Evolutionary conservation across 805 yeast genomes (phyloP), one percentile per base, ranked within the genome.

Genomic region (Jamesozyma lodderae): DNA sequence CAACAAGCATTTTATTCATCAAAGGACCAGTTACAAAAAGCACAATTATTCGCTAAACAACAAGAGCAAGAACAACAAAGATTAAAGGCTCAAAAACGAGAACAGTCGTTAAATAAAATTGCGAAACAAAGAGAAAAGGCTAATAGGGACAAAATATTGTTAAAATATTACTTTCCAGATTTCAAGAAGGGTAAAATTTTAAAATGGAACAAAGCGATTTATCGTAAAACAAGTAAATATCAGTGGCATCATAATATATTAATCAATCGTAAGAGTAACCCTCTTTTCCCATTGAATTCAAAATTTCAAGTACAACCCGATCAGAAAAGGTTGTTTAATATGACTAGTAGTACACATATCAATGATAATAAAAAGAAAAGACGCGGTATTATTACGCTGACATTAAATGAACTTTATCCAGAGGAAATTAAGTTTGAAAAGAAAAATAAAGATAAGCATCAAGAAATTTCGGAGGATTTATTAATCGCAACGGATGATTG

Each of bases 401-500:
- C 55, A 4, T 21, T 49, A 6, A 53, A 53, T 33, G 57, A 54
- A 28, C 23, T 53, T n/a, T 38, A 39, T 22, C 42, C 43, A n/a
- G 44, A 39, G 3, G 45, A 53, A 22, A 36, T 42, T 9, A 49
- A 40, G 14, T 42, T 41, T 21, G 18, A 25, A n/a, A 40, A 49
- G 46, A 43, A 44, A 35, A 31, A 48, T 33, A 21, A 52, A 44
- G 30, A 33, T 46, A 29, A 37, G 19, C 38, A 47, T 16, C 46
- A 47, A 18, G 45, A 54, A 16, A 64, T 73, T 36, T 53, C 73
- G 23, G 74, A 72, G 29, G 82, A 79, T 42, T 52, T 81, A 36
- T 63, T 80, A 2, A 61, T 83, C 17, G 79, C 88, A 0, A 70
- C 87, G 0, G 80, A 82, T 14, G 85, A 80, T 41, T 84, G 94